phyloP scores from a whole-genome alignment of 2,329 filamentous ascomycete genomes.

The Ceratocystis variospora region DNA sequence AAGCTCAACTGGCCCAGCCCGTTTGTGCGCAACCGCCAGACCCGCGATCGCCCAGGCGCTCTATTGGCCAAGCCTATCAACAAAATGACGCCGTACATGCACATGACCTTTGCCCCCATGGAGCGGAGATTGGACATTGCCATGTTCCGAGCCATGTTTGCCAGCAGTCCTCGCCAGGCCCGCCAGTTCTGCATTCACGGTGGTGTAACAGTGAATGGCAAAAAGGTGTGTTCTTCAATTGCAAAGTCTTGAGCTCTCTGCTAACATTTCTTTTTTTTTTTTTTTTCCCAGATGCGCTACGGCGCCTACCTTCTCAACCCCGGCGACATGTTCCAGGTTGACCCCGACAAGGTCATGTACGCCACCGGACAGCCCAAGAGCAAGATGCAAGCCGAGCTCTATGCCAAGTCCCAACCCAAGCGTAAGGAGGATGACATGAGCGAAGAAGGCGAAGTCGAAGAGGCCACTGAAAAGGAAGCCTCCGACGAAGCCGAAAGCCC shows the following conservation, averaged over 20 bases:
- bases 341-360: slow-evolving; percentile 73
- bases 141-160: slow-evolving; percentile 84
- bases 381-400: slow-evolving; percentile 18
- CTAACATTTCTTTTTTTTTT: neutral
- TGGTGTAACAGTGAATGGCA: slow-evolving; percentile 87
- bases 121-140: slow-evolving; percentile 90
- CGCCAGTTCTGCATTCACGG: slow-evolving; percentile 91
- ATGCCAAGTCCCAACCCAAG: slow-evolving; percentile 13
- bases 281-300: slow-evolving; percentile 58
- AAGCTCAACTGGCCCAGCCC: slow-evolving; percentile 12
- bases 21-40: slow-evolving; percentile 11
- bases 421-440: slow-evolving; percentile 20
- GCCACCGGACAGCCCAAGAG: slow-evolving; percentile 67
- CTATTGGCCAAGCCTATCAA: slow-evolving; percentile 27
- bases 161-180: slow-evolving; percentile 82
- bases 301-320: slow-evolving; percentile 91
- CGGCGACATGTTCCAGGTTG: slow-evolving; percentile 95
- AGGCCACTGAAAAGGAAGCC: slow-evolving; percentile 25
- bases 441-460: slow-evolving; percentile 24
- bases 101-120: slow-evolving; percentile 86
- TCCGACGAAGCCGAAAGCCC: slow-evolving; percentile 18
- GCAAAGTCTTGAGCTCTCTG: neutral
- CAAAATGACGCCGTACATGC: slow-evolving; percentile 70
- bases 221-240: slow-evolving; percentile 49
- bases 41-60: slow-evolving; percentile 22